Conservation (phyloP, 192 early-diverging fungal genomes). For the Backusella tarrabulga region DNA sequence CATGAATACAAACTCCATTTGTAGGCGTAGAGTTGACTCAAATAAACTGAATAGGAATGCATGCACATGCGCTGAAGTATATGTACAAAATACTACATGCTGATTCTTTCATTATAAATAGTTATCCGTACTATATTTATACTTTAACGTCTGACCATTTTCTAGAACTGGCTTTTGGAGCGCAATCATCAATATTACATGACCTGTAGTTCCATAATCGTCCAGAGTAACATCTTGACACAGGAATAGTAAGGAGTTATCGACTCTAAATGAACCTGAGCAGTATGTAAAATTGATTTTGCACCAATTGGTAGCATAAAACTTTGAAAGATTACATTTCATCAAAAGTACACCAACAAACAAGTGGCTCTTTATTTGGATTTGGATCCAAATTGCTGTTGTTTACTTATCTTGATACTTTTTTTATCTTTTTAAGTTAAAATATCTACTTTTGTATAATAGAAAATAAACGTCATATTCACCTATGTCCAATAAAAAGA, state of each 20-base stretch:
- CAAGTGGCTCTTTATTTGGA: background rate
- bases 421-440: background rate
- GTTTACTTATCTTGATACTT: background rate
- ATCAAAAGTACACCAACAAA: background rate
- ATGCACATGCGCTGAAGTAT: background rate
- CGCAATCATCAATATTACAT: background rate
- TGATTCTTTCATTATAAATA: background rate
- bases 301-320: background rate
- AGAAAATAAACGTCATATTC: background rate
- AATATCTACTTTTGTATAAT: background rate
- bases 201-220: background rate
- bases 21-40: background rate
- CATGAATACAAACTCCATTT: background rate
- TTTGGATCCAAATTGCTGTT: background rate
- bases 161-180: background rate
- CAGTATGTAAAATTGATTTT: background rate
- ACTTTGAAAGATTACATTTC: background rate
- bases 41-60: background rate
- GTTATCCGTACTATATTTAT: background rate
- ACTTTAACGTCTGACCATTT: background rate
- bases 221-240: background rate
- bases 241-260: background rate
- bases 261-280: background rate
- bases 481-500: background rate
- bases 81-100: background rate